Evolutionary conservation across 345 rosid species (phyloP), one percentile per base, ranked within the genome.

Genomic region (Clausena lansium): DNA sequence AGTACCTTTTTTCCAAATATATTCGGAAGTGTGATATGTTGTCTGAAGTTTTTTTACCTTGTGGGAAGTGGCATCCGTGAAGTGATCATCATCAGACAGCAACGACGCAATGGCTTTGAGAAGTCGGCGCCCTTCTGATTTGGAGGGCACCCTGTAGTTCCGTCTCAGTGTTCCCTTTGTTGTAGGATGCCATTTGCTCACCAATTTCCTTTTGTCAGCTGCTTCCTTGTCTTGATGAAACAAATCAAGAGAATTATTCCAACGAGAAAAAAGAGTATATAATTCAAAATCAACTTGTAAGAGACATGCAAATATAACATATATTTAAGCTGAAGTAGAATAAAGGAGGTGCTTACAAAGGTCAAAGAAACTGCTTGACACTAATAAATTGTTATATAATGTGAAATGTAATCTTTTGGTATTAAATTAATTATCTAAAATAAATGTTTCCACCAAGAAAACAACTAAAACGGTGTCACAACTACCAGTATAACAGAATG

Each of bases 101-200:
- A 95, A 87, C 61, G 97, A 86, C 0, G 97, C 92, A 81, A 95
- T 84, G n/a, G 92, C 91, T 87, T 82, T 92, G 24, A 95, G 99
- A 25, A 93, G 91, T 70, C 91, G 92, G 62, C 87, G 83, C 62
- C 97, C 97, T 86, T 93, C 96, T 2, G 92, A 81, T 87, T 91
- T 91, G 52, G 98, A 95, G 74, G 96, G 96, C 47, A 95, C 86
- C 82, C 96, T 88, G 82, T 93, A 93, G 85, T 93, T 93, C 80
- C 99, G 84, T 83, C 76, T 89, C 24, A 95, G 97, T 27, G 97
- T 92, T 24, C 99, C 98, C 76, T 95, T 93, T 7, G 94, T 92
- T 60, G 98, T 95, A 0, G 94, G 97, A 84, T 92, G 97, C 99
- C 99, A 95, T 89, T 92, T 93, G 86, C 97, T 95, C 77, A 91